These are phyloP conservation scores for Phytophthora aleatoria DNA, from an alignment of 352 stramenopile species.

Conservation along the genomic window DNA sequence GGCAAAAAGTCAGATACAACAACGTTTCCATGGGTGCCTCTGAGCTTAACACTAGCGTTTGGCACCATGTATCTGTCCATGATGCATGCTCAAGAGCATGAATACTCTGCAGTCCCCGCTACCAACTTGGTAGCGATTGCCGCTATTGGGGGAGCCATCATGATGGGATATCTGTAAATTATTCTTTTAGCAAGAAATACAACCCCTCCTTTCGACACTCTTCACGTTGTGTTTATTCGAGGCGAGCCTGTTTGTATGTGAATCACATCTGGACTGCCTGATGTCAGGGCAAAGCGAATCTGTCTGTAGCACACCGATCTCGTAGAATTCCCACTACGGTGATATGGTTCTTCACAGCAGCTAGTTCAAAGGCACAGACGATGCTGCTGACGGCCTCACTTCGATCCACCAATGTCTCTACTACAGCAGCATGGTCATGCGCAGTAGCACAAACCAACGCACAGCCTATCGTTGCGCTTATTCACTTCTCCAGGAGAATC, in stretches of 20 bases:
- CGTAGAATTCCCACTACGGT: not conserved
- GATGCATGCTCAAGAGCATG: conserved; percentile 50
- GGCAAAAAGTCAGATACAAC: conserved; percentile 21
- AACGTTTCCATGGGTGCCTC: conserved; percentile 56
- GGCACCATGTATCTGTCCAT: conserved; percentile 60
- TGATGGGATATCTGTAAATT: conserved; percentile 45
- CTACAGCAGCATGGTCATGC: not conserved
- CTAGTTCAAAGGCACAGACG: not conserved
- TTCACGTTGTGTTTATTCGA: not conserved
- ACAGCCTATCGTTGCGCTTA: not conserved
- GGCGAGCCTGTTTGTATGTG: not conserved
- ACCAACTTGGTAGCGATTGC: conserved; percentile 56
- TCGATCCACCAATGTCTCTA: not conserved
- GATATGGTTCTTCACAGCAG: not conserved
- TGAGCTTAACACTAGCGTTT: conserved; percentile 57
- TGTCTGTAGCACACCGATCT: not conserved
- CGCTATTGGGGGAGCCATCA: conserved; percentile 38
- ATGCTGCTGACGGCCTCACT: not conserved
- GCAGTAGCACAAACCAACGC: not conserved
- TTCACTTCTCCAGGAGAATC: not conserved
- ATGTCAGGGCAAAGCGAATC: not conserved
- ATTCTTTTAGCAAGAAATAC: too few relatives aligned
- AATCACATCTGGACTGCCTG: not conserved
- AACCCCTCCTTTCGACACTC: too few relatives aligned
- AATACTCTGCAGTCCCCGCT: conserved; percentile 56